Evolutionary conservation across 2,329 filamentous ascomycete genomes (phyloP).

Genomic region (Sphaceloma murrayae): DNA sequence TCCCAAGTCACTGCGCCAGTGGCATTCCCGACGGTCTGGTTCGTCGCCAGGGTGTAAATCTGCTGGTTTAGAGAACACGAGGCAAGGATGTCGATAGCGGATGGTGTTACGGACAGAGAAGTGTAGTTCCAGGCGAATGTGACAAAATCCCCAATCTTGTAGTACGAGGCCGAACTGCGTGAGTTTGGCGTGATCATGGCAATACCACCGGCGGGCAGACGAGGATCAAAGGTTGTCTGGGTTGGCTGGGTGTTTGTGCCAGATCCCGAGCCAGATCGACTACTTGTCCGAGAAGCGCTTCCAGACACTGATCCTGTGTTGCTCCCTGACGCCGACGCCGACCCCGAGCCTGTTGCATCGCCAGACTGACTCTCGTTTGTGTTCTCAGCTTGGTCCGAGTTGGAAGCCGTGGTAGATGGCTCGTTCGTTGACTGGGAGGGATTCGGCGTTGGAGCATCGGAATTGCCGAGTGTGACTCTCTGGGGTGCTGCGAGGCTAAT

Average conservation of each 20-base stretch:
- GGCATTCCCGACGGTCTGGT: slow-evolving; percentile 38
- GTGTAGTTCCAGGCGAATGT: slow-evolving; percentile 64
- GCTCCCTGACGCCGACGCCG: slow-evolving; percentile 16
- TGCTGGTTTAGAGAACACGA: slow-evolving; percentile 49
- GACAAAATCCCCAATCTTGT: slow-evolving; percentile 50
- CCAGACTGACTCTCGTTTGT: slow-evolving; percentile 18
- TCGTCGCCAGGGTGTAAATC: slow-evolving; percentile 53
- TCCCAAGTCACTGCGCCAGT: slow-evolving; percentile 52
- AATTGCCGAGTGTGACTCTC: slow-evolving; percentile 22
- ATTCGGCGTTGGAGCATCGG: slow-evolving; percentile 20
- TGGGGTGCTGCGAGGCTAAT: slow-evolving; percentile 16
- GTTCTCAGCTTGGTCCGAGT: slow-evolving; percentile 14
- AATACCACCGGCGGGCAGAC: slow-evolving; percentile 49
- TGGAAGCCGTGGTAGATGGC: slow-evolving; percentile 14
- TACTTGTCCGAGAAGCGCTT: slow-evolving; percentile 16
- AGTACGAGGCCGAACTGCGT: slow-evolving; percentile 43
- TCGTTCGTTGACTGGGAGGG: slow-evolving; percentile 10
- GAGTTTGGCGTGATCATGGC: slow-evolving; percentile 51
- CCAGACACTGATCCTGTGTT: slow-evolving; percentile 20
- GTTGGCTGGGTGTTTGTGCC: slow-evolving; percentile 20
- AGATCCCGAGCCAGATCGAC: slow-evolving; percentile 16
- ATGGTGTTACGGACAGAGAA: slow-evolving; percentile 49
- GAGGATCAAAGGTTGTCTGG: slow-evolving; percentile 39
- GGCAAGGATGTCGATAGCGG: slow-evolving; percentile 52
- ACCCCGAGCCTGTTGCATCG: no score